Evolutionary conservation across 73 alveolate genomes (phyloP).

Genomic region (Urostyla sp.): DNA sequence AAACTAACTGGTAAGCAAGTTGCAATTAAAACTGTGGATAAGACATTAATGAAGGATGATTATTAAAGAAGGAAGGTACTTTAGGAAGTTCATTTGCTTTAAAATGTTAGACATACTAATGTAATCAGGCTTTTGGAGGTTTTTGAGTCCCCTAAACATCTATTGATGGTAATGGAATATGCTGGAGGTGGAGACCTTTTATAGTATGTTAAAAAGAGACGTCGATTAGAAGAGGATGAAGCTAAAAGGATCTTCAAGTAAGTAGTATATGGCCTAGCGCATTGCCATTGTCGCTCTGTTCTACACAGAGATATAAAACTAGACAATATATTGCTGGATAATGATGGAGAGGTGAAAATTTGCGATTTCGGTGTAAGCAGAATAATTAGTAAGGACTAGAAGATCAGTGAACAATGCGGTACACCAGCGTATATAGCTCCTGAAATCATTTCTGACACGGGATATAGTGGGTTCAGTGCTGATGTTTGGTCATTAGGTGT

Average conservation of each 20-base stretch:
- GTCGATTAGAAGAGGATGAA: constrained; percentile 79
- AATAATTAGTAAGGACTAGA: constrained; percentile 79
- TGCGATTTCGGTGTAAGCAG: constrained; percentile 96
- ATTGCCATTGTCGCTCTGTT: constrained; percentile 67
- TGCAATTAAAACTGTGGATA: constrained; percentile 76
- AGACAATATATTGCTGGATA: constrained; percentile 89
- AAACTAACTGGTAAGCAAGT: constrained; percentile 77
- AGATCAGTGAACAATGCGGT: constrained; percentile 95
- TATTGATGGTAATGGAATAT: constrained; percentile 74
- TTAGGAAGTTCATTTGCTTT: constrained; percentile 62
- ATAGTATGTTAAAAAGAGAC: constrained; percentile 54
- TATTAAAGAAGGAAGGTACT: constrained; percentile 63
- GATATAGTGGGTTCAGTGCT: constrained; percentile 94
- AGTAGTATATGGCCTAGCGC: constrained; percentile 78
- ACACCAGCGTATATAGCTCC: constrained; percentile 99
- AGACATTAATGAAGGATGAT: constrained; percentile 68
- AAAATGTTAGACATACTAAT: constrained; percentile 61
- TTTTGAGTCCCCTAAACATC: constrained; percentile 72
- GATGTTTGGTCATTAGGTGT: constrained; percentile 98
- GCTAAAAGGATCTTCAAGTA: constrained; percentile 81
- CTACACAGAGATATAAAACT: constrained; percentile 92
- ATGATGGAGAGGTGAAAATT: constrained; percentile 79
- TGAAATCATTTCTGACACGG: constrained; percentile 93
- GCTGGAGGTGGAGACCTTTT: constrained; percentile 81
- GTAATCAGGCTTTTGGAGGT: constrained; percentile 79